Evolutionary conservation across 495 filamentous ascomycete genomes (phyloP), one percentile per base, ranked within the genome.

Genomic region (Penicillium diatomitis): DNA sequence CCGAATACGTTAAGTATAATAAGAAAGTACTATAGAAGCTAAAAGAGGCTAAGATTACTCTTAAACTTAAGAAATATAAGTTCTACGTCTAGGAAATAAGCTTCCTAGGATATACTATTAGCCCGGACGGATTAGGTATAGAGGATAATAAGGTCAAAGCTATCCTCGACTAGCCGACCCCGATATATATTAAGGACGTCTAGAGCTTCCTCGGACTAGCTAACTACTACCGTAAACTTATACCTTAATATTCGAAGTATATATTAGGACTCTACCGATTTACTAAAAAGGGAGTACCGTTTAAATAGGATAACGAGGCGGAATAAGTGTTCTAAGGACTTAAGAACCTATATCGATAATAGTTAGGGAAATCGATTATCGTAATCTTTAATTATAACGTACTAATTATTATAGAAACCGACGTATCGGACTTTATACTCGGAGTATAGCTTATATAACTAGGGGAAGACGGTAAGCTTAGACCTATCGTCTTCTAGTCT

Each of bases 101-200:
- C 8, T 44, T 44, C 9, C 41, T 44, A 2, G n/a, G 41, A 20
- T 44, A 44, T 9, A 44, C 41, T 44, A 44, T 44, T 44, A 44
- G 41, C 9, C 41, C n/a, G 2, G 6, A 44, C n/a, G 27, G 41
- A 4, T 6, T 44, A 33, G 30, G 41, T 0, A 44, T 44, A 44
- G 41, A 44, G 5, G 2, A 44, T 3, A 8, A 44, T 33, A 44
- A 44, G 30, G 6, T 44, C 9, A 44, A 44, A 12, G 20, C 7
- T 33, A 44, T 44, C 3, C 30, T 44, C 2, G 10, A 44, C 1
- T 44, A 44, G 30, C 41, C 10, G 10, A 44, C 3, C 4, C 41
- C 4, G 1, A 44, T 20, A 20, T 44, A 44, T 8, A 8, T 44
- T 44, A 44, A 44, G 5, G 4, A 44, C 5, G 5, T 44, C 4